Evolutionary conservation across 176 grass and related monocot species (phyloP).

Genomic region (Hyparrhenia diplandra): DNA sequence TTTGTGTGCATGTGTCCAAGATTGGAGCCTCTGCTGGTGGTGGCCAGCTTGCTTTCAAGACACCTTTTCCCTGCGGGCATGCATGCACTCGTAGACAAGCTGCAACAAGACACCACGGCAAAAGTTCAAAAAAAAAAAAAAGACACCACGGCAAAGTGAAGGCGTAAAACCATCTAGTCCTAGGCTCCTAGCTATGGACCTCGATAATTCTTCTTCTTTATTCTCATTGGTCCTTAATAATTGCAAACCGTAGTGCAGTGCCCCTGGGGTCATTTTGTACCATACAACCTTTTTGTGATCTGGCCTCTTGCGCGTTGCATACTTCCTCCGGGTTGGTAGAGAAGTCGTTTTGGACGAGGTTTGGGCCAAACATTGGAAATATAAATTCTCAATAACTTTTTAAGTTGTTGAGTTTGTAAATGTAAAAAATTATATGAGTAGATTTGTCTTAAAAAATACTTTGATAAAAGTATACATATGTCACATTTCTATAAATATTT

Average conservation of each 20-base stretch:
- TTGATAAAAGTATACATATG: no score
- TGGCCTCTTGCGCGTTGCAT: neutral
- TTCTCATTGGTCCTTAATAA: conserved; percentile 12
- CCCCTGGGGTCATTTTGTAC: conserved; percentile 10
- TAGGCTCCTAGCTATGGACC: neutral
- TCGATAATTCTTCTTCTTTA: neutral
- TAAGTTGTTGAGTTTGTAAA: no score
- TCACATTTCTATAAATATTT: no score
- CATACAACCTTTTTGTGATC: neutral
- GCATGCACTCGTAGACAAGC: no score
- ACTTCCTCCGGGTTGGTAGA: no score
- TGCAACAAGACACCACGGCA: conserved; percentile 3
- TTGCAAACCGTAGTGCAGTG: neutral
- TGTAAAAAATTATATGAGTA: no score
- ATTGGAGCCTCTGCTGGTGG: conserved; percentile 12
- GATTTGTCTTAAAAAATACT: no score
- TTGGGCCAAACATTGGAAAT: no score
- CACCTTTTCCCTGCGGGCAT: neutral
- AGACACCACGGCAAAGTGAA: no score
- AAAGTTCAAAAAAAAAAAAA: no score
- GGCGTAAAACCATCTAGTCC: neutral
- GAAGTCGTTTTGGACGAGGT: no score
- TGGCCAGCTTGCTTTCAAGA: conserved; percentile 17
- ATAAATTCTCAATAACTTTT: no score
- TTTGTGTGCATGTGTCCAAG: conserved; percentile 9